phyloP scores from a whole-genome alignment of 805 yeast species.

The Kluyveromyces siamensis region DNA sequence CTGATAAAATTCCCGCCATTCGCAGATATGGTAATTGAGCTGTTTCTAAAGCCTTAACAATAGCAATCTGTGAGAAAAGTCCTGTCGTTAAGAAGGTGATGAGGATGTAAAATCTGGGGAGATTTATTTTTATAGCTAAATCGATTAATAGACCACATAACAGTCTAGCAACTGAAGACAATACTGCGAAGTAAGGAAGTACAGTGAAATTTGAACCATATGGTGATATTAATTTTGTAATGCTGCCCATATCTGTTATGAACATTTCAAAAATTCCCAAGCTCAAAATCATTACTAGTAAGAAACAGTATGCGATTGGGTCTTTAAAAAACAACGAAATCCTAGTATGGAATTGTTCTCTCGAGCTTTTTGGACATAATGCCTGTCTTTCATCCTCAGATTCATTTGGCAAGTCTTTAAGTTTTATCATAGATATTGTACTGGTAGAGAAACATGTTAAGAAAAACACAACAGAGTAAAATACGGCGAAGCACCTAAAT shows the following conservation, averaged over 20 bases:
- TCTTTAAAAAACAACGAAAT: conserved; percentile 34
- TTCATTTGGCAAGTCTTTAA: conserved; percentile 22
- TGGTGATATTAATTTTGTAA: conserved; percentile 34
- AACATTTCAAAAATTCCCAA: conserved; percentile 83
- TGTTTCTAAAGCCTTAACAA: conserved; percentile 16
- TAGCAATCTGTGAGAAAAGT: conserved; percentile 28
- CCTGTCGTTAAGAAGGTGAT: conserved; percentile 29
- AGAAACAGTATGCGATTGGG: conserved; percentile 53
- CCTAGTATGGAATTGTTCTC: background rate
- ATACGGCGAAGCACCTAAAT: conserved; percentile 41
- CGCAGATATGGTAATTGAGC: conserved; percentile 11
- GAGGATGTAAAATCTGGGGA: conserved; percentile 28
- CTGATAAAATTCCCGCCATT: conserved; percentile 43
- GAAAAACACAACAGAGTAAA: conserved; percentile 49
- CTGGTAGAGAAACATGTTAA: conserved; percentile 58
- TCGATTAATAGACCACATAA: conserved; percentile 64
- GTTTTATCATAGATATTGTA: conserved; percentile 46
- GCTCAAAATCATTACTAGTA: conserved; percentile 52
- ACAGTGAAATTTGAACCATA: conserved; percentile 20
- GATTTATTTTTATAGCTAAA: conserved; percentile 30
- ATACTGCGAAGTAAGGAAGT: conserved; percentile 54
- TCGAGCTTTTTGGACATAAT: conserved; percentile 19
- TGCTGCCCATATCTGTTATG: conserved; percentile 73
- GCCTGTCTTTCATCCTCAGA: conserved; percentile 15
- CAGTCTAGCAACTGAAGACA: conserved; percentile 65